Evolutionary conservation across 257 asterid genomes (phyloP).

Genomic region (Sherardia arvensis): DNA sequence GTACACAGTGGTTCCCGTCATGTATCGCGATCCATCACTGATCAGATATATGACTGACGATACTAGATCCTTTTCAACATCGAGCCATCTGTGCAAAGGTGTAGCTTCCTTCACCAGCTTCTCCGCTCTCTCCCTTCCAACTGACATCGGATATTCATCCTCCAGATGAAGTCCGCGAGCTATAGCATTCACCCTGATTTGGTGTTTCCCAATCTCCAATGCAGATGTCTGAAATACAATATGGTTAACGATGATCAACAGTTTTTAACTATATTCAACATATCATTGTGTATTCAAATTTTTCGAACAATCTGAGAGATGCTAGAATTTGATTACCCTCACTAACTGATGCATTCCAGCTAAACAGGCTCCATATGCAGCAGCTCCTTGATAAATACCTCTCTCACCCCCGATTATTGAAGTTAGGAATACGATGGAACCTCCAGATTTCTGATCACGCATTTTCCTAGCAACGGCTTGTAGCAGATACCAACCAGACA

Average conservation of each 20-base stretch:
- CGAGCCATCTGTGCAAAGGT: slow-evolving; percentile 86
- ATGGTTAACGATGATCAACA: not conserved
- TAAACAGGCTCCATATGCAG: slow-evolving; percentile 89
- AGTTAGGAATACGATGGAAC: slow-evolving; percentile 71
- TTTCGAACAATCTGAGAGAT: no score
- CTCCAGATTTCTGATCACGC: slow-evolving; percentile 80
- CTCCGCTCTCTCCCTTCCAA: slow-evolving; percentile 76
- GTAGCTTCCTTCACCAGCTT: slow-evolving; percentile 66
- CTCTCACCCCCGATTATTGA: slow-evolving; percentile 77
- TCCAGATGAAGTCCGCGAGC: slow-evolving; percentile 78
- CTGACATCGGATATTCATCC: slow-evolving; percentile 67
- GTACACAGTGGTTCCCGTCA: slow-evolving; percentile 84
- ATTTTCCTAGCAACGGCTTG: slow-evolving; percentile 58
- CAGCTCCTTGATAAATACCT: slow-evolving; percentile 89
- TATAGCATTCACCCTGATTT: slow-evolving; percentile 78
- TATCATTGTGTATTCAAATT: no score
- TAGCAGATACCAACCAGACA: slow-evolving; percentile 76
- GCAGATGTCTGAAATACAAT: slow-evolving; percentile 45
- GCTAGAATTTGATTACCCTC: slow-evolving; percentile 41
- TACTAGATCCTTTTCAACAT: slow-evolving; percentile 63
- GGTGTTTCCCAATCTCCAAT: slow-evolving; percentile 70
- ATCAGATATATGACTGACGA: slow-evolving; percentile 77
- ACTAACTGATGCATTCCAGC: slow-evolving; percentile 89
- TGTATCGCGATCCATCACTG: slow-evolving; percentile 76
- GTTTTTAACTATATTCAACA: not conserved